A percentile compares a stretch with the other conserved stretches of the same genome.
Conservation (phyloP, 108 stramenopile genomes). For the Skeletonema tropicum region DNA sequence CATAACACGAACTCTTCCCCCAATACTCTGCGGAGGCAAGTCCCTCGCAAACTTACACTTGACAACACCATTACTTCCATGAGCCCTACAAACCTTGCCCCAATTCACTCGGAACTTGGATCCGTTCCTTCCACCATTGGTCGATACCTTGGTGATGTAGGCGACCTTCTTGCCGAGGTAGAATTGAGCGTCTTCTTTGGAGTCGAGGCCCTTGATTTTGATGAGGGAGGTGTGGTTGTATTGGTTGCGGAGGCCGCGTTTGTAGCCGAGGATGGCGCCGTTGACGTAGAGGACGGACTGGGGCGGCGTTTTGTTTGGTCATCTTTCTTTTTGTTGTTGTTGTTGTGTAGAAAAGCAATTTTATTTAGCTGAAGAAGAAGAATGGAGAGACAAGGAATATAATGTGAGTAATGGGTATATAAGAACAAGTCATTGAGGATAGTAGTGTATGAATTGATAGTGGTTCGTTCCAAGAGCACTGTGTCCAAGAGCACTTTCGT, state of each 20-base stretch:
- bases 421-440: background rate
- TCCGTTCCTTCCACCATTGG: slow-evolving; percentile 70
- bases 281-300: slow-evolving; percentile 94
- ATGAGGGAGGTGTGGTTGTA: slow-evolving; percentile 97
- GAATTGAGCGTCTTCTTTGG: slow-evolving; percentile 91
- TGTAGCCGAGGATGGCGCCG: slow-evolving; percentile 98
- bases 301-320: slow-evolving; percentile 64
- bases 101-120: slow-evolving; percentile 98
- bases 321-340: slow-evolving; percentile 12
- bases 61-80: slow-evolving; percentile 98
- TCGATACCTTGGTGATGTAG: slow-evolving; percentile 96
- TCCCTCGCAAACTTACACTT: slow-evolving; percentile 97
- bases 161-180: slow-evolving; percentile 99
- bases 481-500: background rate
- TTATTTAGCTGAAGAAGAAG: background rate
- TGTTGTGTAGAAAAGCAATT: background rate
- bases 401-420: background rate
- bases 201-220: slow-evolving; percentile 97
- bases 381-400: background rate
- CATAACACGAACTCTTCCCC: slow-evolving; percentile 91
- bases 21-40: slow-evolving; percentile 93
- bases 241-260: slow-evolving; percentile 96
- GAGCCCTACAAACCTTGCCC: slow-evolving; percentile 96
- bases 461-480: background rate
- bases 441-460: background rate